Percentiles rank a stretch among this genome's conserved stretches.
phyloP scores from a whole-genome alignment of 2,329 filamentous ascomycete species.

The Myriosclerotinia curreyana region DNA sequence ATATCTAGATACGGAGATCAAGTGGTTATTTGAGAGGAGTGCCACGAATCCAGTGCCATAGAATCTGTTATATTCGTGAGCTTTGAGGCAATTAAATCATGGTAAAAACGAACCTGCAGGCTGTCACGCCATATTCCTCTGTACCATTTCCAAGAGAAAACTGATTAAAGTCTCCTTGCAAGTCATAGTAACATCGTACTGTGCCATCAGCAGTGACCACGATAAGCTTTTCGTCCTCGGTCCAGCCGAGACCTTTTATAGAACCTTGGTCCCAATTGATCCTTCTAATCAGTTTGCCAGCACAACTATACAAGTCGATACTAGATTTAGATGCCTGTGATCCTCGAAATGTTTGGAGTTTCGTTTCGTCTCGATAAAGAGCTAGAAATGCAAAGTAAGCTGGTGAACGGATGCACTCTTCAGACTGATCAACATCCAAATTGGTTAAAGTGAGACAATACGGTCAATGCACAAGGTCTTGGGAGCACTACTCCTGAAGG shows the following conservation, averaged over 20 bases:
- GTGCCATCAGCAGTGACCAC: slow-evolving; percentile 87
- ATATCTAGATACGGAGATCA: slow-evolving; percentile 86
- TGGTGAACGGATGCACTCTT: background rate
- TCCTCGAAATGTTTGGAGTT: slow-evolving; percentile 74
- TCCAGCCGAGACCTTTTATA: slow-evolving; percentile 91
- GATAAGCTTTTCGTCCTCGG: slow-evolving; percentile 87
- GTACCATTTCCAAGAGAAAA: slow-evolving; percentile 88
- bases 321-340: slow-evolving; percentile 70
- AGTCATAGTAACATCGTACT: slow-evolving; percentile 79
- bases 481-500: background rate
- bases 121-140: slow-evolving; percentile 80
- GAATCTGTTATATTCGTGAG: slow-evolving; percentile 50
- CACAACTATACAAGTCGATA: slow-evolving; percentile 92
- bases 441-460: too few species aligned
- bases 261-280: slow-evolving; percentile 89
- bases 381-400: slow-evolving; percentile 50
- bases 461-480: background rate
- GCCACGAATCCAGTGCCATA: slow-evolving; percentile 92
- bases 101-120: slow-evolving; percentile 56
- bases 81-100: slow-evolving; percentile 3
- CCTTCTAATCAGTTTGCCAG: slow-evolving; percentile 80
- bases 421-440: background rate
- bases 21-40: slow-evolving; percentile 79
- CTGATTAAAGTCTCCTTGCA: slow-evolving; percentile 93
- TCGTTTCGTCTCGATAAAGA: slow-evolving; percentile 82